These are phyloP conservation scores for Candida tallmaniae DNA, from an alignment of 805 yeast species.

Conservation along the genomic window DNA sequence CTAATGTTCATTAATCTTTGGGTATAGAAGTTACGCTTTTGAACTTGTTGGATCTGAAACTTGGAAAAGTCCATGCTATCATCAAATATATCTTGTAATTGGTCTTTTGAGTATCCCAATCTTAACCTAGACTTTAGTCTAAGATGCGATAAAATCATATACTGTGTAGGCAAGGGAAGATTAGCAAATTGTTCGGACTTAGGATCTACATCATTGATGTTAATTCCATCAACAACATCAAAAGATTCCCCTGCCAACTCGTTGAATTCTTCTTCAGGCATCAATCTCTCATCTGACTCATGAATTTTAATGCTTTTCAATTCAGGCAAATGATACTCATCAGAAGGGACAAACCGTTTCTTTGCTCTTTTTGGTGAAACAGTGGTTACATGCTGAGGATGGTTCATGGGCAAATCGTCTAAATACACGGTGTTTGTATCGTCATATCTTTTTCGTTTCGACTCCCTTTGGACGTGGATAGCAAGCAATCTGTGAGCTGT, in stretches of 20 bases:
- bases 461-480: slow-evolving; percentile 62
- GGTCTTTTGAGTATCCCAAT: slow-evolving; percentile 94
- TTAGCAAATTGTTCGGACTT: slow-evolving; percentile 69
- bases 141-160: slow-evolving; percentile 79
- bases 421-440: slow-evolving; percentile 13
- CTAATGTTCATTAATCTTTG: slow-evolving; percentile 79
- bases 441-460: slow-evolving; percentile 22
- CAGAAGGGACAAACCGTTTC: slow-evolving; percentile 47
- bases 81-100: slow-evolving; percentile 70
- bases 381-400: slow-evolving; percentile 5
- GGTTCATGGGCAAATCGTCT: slow-evolving; percentile 16
- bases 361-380: slow-evolving; percentile 1
- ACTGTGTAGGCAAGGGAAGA: slow-evolving; percentile 82
- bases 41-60: slow-evolving; percentile 90
- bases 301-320: slow-evolving; percentile 52
- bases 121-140: slow-evolving; percentile 82
- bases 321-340: slow-evolving; percentile 83
- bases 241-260: slow-evolving; percentile 48
- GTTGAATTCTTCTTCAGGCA: slow-evolving; percentile 68
- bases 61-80: slow-evolving; percentile 84
- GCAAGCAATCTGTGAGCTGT: slow-evolving; percentile 83
- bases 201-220: slow-evolving; percentile 75
- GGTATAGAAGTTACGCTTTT: slow-evolving; percentile 84
- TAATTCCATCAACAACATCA: slow-evolving; percentile 62
- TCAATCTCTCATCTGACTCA: slow-evolving; percentile 64